Evolutionary conservation across 2,329 filamentous ascomycete genomes (phyloP).

Genomic region (Colletotrichum sp.): DNA sequence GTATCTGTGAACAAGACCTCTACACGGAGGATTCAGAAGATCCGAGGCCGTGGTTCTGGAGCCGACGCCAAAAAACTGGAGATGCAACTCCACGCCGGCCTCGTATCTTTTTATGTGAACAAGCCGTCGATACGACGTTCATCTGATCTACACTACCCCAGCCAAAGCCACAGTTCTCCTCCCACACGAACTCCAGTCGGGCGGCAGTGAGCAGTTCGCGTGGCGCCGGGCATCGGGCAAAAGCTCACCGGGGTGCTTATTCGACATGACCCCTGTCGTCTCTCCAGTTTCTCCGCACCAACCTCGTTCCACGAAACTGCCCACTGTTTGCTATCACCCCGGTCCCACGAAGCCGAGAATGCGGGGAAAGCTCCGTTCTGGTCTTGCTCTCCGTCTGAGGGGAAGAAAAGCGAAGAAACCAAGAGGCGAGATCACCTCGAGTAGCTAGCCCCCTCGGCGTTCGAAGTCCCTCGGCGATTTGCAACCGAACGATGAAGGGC

Average conservation of each 20-base stretch:
- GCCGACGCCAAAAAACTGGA: neutral
- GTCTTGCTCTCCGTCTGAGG: neutral
- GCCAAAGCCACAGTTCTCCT: neutral
- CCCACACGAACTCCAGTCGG: neutral
- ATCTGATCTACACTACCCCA: neutral
- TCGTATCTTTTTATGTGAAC: neutral
- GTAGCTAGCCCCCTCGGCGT: neutral
- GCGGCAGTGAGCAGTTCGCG: neutral
- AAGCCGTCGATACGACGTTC: neutral
- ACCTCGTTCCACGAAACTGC: slow-evolving; percentile 1
- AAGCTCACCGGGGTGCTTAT: neutral
- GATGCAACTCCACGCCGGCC: neutral
- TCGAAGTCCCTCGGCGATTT: neutral
- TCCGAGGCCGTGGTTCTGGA: neutral
- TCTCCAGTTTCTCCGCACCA: slow-evolving; percentile 16
- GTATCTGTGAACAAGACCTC: neutral
- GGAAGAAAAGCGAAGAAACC: neutral
- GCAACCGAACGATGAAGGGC: neutral
- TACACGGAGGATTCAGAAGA: neutral
- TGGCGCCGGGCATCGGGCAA: slow-evolving; percentile 15
- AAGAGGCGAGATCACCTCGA: neutral
- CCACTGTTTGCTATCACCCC: neutral
- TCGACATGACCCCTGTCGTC: neutral
- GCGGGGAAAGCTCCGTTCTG: neutral
- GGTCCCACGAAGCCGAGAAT: neutral